Percentiles rank a stretch among this genome's conserved stretches.
These are phyloP conservation scores for Citrus reticulata DNA, from an alignment of 345 rosid species.

Conservation along the genomic window DNA sequence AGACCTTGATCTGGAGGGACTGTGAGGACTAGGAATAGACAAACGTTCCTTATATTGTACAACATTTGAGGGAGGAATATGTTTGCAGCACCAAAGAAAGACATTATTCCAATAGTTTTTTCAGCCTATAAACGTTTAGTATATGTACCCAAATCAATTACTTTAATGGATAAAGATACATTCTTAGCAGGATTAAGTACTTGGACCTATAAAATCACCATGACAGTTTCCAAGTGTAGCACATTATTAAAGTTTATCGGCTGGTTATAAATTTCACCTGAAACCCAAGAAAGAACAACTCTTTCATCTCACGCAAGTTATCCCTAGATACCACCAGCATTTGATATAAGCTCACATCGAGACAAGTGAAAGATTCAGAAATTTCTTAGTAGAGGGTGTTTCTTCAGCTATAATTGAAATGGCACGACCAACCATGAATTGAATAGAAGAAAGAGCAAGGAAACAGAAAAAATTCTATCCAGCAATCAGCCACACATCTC, in stretches of 20 bases:
- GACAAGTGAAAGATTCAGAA: not conserved
- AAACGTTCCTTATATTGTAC: not conserved
- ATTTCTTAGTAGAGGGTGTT: not conserved
- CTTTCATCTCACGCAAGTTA: not conserved
- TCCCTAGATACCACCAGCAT: not conserved
- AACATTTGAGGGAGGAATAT: not conserved
- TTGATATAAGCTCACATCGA: not conserved
- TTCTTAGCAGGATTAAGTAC: not conserved
- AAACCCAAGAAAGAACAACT: not conserved
- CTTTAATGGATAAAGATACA: not conserved
- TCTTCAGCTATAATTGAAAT: not conserved
- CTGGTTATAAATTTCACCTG: not conserved
- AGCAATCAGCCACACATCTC: conserved; percentile 13
- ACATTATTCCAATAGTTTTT: not conserved
- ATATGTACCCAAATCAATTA: not conserved
- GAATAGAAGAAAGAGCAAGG: not conserved
- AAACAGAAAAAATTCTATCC: not conserved
- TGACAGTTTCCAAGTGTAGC: not conserved
- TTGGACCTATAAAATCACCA: not conserved
- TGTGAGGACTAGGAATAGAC: not conserved
- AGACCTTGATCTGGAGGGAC: not conserved
- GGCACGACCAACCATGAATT: not conserved
- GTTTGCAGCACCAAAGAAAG: not conserved
- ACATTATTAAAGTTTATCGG: not conserved
- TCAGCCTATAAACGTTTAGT: not conserved